Base-by-base conservation (phyloP, 768 basidiomycete genomes). In the Candolleomyces efflorescens region DNA sequence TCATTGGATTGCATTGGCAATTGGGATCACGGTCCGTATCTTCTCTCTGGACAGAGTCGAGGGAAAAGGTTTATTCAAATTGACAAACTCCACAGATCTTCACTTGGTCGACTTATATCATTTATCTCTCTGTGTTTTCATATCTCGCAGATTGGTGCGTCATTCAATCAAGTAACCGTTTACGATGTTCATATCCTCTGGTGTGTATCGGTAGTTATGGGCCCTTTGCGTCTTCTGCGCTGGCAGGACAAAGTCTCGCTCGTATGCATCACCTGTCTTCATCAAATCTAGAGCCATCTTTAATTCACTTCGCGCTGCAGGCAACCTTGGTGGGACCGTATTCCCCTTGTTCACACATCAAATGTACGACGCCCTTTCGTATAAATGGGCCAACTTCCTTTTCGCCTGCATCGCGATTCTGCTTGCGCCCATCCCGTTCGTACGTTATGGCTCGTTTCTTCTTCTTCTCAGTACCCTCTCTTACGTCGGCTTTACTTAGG, bases 121-220 rank as follows among this genome's bases (percentile, higher is more conserved):
- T 85, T 18, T 87, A 86, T 62, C 69, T 82, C n/a, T 74, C 73
- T 2, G 80, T 82, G 1, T 86, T 85, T 65, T 73, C 81, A 12
- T 86, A 85, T 62, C 71, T 88, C 13, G 82, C 86, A 3, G 85
- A 88, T 69, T 85, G 83, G 78, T 87, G 65, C 20, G 78, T 63
- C 11, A 23, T 41, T 47, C 13, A 24, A 43, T 55, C 44, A 39
- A 18, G 20, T 56, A 7, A 22, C 22, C 20, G 46, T 13, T 10
- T 24, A 22, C 6, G 22, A 22, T 13, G 24, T 43, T 43, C 41
- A 26, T 18, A 4, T 5, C 24, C 3, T 48, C 13, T 18, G 23
- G n/a, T 48, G 44, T 22, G 17, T 5, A 48, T 15, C 13, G 13
- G 1, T 48, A 74, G 82, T 60, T 83, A 83, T 56, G 81, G 82